Evolutionary conservation across 2,329 filamentous ascomycete genomes (phyloP).

Genomic region (Claviceps sp.): DNA sequence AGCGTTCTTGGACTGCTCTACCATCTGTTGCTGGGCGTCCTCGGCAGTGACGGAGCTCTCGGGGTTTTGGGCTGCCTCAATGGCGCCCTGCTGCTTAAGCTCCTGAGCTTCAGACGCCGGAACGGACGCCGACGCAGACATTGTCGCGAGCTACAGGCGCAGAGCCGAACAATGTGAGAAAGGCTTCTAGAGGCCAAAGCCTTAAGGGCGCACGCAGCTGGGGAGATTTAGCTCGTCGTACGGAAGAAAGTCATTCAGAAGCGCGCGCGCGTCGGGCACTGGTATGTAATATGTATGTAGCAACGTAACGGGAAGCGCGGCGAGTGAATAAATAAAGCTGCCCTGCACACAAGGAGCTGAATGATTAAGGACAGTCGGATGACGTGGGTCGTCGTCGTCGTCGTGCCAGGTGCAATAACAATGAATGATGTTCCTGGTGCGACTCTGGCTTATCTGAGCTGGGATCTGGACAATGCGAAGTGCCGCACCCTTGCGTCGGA

Average conservation of each 20-base stretch:
- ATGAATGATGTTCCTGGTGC: too few species aligned
- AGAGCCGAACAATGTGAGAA: neutral
- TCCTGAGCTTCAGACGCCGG: conserved; percentile 31
- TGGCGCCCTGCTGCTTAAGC: conserved; percentile 67
- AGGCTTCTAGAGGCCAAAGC: neutral
- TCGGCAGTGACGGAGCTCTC: conserved; percentile 53
- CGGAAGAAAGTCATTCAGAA: conserved; percentile 6
- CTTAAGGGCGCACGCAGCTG: conserved; percentile 7
- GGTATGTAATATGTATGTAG: neutral
- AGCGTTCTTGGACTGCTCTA: conserved; percentile 65
- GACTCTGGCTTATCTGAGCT: too few species aligned
- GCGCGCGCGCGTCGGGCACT: conserved; percentile 4
- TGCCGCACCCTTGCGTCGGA: too few species aligned
- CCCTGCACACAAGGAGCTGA: too few species aligned
- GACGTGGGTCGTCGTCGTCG: too few species aligned
- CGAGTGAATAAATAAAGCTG: too few species aligned
- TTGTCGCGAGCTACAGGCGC: conserved; percentile 13
- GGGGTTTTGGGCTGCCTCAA: conserved; percentile 64
- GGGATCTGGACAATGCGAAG: too few species aligned
- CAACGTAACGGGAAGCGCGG: too few species aligned
- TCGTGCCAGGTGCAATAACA: too few species aligned
- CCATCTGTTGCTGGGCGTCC: conserved; percentile 58
- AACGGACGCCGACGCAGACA: conserved; percentile 15
- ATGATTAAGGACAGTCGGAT: too few species aligned
- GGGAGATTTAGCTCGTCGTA: neutral